Percentiles rank a stretch among this genome's conserved stretches.
Evolutionary conservation across 805 yeast genomes (phyloP).

Genomic region (Ogataea zsoltii): DNA sequence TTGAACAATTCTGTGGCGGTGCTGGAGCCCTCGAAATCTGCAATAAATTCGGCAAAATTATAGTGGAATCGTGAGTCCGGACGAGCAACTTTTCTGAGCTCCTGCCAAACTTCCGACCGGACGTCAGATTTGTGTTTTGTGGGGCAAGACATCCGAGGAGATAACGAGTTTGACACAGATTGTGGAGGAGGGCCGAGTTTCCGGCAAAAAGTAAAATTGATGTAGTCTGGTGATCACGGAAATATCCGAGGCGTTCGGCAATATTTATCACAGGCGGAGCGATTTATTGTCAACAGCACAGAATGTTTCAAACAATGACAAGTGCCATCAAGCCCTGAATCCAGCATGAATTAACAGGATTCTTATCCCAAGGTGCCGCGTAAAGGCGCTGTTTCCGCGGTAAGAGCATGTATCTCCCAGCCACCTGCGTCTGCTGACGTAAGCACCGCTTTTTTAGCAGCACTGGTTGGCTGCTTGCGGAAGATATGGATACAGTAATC

Average conservation of each 20-base stretch:
- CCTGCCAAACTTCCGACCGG: slow-evolving; percentile 29
- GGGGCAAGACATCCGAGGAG: too few species aligned
- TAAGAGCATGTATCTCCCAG: too few species aligned
- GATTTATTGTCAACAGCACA: too few species aligned
- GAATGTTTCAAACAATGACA: too few species aligned
- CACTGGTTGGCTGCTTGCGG: slow-evolving; percentile 2
- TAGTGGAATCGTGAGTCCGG: slow-evolving; percentile 34
- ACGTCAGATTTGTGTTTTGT: slow-evolving; percentile 23
- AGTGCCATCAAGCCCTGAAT: not conserved
- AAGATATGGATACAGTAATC: not conserved
- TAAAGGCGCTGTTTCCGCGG: slow-evolving; percentile 1
- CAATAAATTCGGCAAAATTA: slow-evolving; percentile 34
- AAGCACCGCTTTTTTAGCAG: not conserved
- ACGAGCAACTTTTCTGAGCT: slow-evolving; percentile 31
- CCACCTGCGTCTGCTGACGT: not conserved
- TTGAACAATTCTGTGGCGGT: slow-evolving; percentile 23
- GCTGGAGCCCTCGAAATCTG: slow-evolving; percentile 33
- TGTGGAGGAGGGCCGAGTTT: too few species aligned
- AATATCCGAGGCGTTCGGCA: too few species aligned
- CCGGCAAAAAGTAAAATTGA: too few species aligned
- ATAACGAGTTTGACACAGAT: too few species aligned
- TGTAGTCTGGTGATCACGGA: too few species aligned
- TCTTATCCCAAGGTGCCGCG: not conserved
- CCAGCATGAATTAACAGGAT: not conserved
- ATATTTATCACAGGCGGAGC: too few species aligned